These are phyloP conservation scores for Amylocystis lapponica DNA, from an alignment of 768 basidiomycete genomes.

Conservation along the genomic window DNA sequence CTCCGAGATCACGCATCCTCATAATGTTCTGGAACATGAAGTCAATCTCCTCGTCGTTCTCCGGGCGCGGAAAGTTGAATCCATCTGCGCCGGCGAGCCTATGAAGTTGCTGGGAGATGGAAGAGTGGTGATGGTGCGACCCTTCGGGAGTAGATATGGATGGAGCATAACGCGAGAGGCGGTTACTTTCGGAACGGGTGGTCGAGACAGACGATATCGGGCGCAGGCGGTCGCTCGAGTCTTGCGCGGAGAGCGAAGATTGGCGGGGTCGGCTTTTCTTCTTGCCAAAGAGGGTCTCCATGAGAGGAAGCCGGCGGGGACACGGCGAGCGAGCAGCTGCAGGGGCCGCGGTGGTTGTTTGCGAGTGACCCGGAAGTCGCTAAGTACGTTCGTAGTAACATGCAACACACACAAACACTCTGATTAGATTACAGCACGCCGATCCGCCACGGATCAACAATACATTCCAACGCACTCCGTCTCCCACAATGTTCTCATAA, in stretches of 20 bases:
- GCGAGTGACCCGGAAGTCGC: too few relatives aligned
- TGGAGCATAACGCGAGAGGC: slow-evolving; percentile 57
- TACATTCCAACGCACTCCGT: too few relatives aligned
- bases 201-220: slow-evolving; percentile 35
- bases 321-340: slow-evolving; percentile 1
- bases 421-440: too few relatives aligned
- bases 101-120: slow-evolving; percentile 27
- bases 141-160: slow-evolving; percentile 50
- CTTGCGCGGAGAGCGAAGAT: slow-evolving; percentile 25
- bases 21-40: slow-evolving; percentile 73
- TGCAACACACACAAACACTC: too few relatives aligned
- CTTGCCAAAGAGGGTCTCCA: slow-evolving; percentile 33
- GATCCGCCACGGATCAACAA: too few relatives aligned
- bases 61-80: slow-evolving; percentile 75
- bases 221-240: slow-evolving; percentile 25
- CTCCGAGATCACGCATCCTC: slow-evolving; percentile 59
- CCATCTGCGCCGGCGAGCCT: slow-evolving; percentile 42
- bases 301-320: slow-evolving; percentile 12
- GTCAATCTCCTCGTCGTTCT: slow-evolving; percentile 73
- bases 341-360: too few relatives aligned
- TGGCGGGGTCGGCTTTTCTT: slow-evolving; percentile 31
- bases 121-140: slow-evolving; percentile 50
- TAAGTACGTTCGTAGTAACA: too few relatives aligned
- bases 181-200: slow-evolving; percentile 49
- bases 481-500: too few relatives aligned